Evolutionary conservation across 768 basidiomycete genomes (phyloP), one percentile per base, ranked within the genome.

Genomic region (Russula emetica): DNA sequence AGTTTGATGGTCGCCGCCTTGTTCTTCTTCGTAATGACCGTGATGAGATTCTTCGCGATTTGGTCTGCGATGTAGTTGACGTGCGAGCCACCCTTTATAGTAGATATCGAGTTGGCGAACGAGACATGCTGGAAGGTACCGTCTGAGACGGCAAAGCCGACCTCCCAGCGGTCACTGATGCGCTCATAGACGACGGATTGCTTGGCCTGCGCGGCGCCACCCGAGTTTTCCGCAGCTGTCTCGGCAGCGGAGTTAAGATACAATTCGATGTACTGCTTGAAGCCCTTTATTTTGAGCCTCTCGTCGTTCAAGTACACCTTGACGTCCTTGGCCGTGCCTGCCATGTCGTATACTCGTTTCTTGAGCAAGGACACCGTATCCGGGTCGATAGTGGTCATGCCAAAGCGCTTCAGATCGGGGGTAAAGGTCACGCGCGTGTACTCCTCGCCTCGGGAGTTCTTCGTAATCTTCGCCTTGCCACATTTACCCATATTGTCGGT

Each of bases 181-280:
- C 83, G 79, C 72, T 98, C 97, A 72, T 92, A 90, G 56, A 98
- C 83, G 69, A 95, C 74, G 0, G 82, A 78, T n/a, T 82, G 86
- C 74, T 96, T 98, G 1, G 77, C 72, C 63, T 87, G 82, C 5
- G 86, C 88, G 11, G 87, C 90, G n/a, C 89, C 93, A 13, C 88
- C 92, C 10, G 90, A 85, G 11, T 78, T 78, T 40, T 87, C 86
- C 14, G 82, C 76, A 1, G 87, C 85, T 42, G 85, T 83, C 14
- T 87, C 85, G 22, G 86, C 84, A 2, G 84, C 87, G 2, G 93
- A 89, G 53, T 83, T 82, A 53, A 97, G 76, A 75, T 95, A 98
- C 82, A 98, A 81, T 52, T 98, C 93, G 64, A 97, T 92, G 73
- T 98, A 99, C 76, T 94, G 85, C 78, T 94, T 94, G 85, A 99